These are phyloP conservation scores for Dorcoceras hygrometricum DNA, from an alignment of 257 asterid genomes.

Conservation along the genomic window DNA sequence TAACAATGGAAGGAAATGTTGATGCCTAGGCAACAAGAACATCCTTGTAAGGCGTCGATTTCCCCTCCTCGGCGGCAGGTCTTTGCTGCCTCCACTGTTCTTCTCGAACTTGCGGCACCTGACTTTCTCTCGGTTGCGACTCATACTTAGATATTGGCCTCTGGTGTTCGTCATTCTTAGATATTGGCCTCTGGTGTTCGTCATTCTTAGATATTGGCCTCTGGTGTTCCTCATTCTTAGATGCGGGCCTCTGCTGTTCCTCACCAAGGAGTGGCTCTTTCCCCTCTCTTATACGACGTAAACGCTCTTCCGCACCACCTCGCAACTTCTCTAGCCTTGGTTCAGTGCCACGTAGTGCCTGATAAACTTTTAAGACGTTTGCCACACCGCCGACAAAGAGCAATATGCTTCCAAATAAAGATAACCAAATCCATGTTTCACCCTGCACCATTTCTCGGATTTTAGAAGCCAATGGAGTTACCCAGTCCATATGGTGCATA, in stretches of 20 bases:
- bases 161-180: constrained; percentile 25
- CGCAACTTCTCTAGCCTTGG: constrained; percentile 75
- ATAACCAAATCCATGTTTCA: constrained; percentile 59
- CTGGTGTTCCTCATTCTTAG: constrained; percentile 25
- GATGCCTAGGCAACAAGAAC: constrained; percentile 36
- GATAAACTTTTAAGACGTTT: constrained; percentile 75
- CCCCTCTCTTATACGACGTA: constrained; percentile 52
- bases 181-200: constrained; percentile 15
- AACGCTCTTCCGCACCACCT: constrained; percentile 72
- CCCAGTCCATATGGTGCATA: neutral
- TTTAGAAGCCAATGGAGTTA: neutral
- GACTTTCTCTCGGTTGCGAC: constrained; percentile 1
- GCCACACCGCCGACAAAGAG: constrained; percentile 66
- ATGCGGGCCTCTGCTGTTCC: constrained; percentile 28
- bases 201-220: constrained; percentile 21
- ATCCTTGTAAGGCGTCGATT: constrained; percentile 38
- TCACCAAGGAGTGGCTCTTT: constrained; percentile 43
- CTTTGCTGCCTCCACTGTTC: constrained; percentile 29
- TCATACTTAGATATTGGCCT: constrained; percentile 21
- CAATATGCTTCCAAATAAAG: constrained; percentile 56
- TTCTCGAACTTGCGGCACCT: constrained; percentile 13
- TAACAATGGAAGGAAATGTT: neutral
- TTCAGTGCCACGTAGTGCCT: constrained; percentile 61
- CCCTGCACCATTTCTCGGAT: constrained; percentile 41
- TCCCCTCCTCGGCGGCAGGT: constrained; percentile 18